These are phyloP conservation scores for Ogataea philodendri DNA, from an alignment of 805 yeast genomes.

Conservation along the genomic window DNA sequence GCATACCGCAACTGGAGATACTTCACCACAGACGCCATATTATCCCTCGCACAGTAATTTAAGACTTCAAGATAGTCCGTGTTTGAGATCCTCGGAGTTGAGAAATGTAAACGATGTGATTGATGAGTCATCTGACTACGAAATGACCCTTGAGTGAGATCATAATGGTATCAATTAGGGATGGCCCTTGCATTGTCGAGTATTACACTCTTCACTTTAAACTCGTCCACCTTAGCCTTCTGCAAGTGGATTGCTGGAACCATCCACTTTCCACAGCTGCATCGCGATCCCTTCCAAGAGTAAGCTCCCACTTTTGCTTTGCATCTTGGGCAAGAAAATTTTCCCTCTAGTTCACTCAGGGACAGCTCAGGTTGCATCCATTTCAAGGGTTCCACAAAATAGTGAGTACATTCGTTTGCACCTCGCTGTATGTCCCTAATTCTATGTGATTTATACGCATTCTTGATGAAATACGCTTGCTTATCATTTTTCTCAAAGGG, in stretches of 20 bases:
- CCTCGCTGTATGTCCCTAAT: conserved; percentile 59
- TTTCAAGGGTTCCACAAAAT: conserved; percentile 78
- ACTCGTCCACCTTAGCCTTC: conserved; percentile 75
- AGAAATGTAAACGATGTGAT: conserved; percentile 16
- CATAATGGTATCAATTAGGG: too few relatives aligned
- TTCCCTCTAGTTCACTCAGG: conserved; percentile 80
- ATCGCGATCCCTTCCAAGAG: conserved; percentile 90
- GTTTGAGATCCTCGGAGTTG: conserved; percentile 16
- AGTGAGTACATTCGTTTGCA: conserved; percentile 70
- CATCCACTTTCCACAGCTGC: conserved; percentile 96
- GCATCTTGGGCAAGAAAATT: conserved; percentile 82
- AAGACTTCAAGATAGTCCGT: conserved; percentile 15
- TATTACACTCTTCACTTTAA: too few relatives aligned
- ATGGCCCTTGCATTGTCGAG: too few relatives aligned
- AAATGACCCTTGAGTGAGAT: conserved; percentile 31
- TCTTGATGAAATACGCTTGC: conserved; percentile 64
- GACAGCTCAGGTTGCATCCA: conserved; percentile 89
- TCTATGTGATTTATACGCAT: conserved; percentile 59
- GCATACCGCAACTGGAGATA: conserved; percentile 17
- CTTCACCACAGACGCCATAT: conserved; percentile 24
- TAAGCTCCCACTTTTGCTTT: conserved; percentile 84
- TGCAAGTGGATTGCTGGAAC: conserved; percentile 85
- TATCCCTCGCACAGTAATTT: conserved; percentile 7
- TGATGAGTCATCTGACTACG: conserved; percentile 27
- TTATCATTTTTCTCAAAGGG: conserved; percentile 59